These are phyloP conservation scores for Aspergillus bombycis DNA, from an alignment of 2,329 filamentous ascomycete genomes.

Conservation along the genomic window DNA sequence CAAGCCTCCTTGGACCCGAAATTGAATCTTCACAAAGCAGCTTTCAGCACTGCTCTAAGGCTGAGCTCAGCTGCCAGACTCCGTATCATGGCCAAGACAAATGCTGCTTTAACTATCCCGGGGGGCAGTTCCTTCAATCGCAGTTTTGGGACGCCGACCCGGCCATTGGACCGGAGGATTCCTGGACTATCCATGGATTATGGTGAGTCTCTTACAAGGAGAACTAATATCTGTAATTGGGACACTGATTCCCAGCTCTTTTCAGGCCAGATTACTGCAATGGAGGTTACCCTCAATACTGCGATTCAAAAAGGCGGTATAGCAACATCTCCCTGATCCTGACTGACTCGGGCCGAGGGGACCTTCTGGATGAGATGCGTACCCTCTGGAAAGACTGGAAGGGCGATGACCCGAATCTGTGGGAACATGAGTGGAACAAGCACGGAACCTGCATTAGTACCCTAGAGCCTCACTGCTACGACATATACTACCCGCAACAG, in stretches of 20 bases:
- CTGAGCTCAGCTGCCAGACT: constrained; percentile 65
- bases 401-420: constrained; percentile 66
- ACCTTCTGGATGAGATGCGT: constrained; percentile 68
- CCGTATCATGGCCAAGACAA: constrained; percentile 63
- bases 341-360: constrained; percentile 54
- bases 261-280: constrained; percentile 67
- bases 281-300: constrained; percentile 68
- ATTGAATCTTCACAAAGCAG: constrained; percentile 12
- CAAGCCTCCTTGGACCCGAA: constrained; percentile 21
- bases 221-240: not conserved
- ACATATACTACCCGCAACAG: constrained; percentile 60
- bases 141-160: constrained; percentile 78
- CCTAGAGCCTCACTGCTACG: constrained; percentile 68
- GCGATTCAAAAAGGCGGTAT: constrained; percentile 65
- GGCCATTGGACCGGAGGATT: constrained; percentile 65
- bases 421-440: constrained; percentile 76
- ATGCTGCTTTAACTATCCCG: constrained; percentile 75
- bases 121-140: constrained; percentile 71
- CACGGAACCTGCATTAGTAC: constrained; percentile 77
- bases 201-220: constrained; percentile 48
- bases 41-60: constrained; percentile 35
- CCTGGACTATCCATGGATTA: constrained; percentile 75
- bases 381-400: constrained; percentile 72
- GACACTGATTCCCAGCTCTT: constrained; percentile 9
- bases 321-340: constrained; percentile 68